Evolutionary conservation across 768 basidiomycete genomes (phyloP).

Genomic region (Thelephora ganbajun): DNA sequence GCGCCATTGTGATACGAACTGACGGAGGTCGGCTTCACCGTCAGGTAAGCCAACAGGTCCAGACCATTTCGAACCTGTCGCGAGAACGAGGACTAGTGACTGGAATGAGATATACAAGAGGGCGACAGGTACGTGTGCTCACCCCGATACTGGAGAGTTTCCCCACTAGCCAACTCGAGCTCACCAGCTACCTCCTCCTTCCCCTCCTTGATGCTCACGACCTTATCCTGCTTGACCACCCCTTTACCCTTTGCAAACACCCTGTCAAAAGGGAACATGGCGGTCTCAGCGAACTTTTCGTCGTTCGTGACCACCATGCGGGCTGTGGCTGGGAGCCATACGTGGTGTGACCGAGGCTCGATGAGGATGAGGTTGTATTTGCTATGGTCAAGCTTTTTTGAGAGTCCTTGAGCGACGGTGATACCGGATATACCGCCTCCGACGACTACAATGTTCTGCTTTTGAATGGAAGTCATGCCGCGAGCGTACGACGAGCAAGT

Average conservation of each 20-base stretch:
- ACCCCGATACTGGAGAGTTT: constrained; percentile 28
- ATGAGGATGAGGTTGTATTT: constrained; percentile 42
- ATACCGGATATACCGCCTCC: constrained; percentile 46
- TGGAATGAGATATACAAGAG: not conserved
- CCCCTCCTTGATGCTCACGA: constrained; percentile 23
- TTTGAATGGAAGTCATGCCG: too few relatives aligned
- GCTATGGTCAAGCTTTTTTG: constrained; percentile 31
- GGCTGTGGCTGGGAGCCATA: constrained; percentile 34
- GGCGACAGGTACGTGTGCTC: too few relatives aligned
- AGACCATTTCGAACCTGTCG: constrained; percentile 42
- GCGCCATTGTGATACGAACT: constrained; percentile 16
- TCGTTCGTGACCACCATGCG: constrained; percentile 37
- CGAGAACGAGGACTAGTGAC: constrained; percentile 34
- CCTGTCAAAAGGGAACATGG: constrained; percentile 33
- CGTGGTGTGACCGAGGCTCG: constrained; percentile 32
- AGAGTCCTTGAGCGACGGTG: constrained; percentile 30
- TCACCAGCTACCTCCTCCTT: constrained; percentile 22
- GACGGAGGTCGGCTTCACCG: constrained; percentile 9
- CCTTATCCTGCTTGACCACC: constrained; percentile 18
- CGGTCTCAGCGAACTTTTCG: constrained; percentile 29
- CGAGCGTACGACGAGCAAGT: too few relatives aligned
- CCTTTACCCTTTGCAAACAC: constrained; percentile 36
- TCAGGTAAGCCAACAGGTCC: constrained; percentile 34
- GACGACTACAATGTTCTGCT: constrained; percentile 30
- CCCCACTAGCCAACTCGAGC: constrained; percentile 36